Evolutionary conservation across 768 basidiomycete species (phyloP), one percentile per base, ranked within the genome.

Genomic region (Podaxis sp.): DNA sequence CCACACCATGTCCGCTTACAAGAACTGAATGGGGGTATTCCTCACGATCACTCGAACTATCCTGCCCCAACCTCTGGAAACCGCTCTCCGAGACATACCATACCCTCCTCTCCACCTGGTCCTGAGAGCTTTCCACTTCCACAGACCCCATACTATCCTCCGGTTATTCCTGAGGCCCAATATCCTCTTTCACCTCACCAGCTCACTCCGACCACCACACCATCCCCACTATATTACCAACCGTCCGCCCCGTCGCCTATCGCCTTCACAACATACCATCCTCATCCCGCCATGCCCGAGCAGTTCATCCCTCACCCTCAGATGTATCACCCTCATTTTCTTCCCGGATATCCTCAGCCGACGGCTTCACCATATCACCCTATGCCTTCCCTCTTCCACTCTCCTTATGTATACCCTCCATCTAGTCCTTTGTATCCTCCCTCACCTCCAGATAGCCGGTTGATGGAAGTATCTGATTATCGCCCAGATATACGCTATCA

Each of bases 261-360:
- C 2, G n/a, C 44, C 7, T 57, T 57, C 16, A 35, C 55, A 14
- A 47, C 55, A 10, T 57, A 57, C 7, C 55, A 57, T 14, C 55
- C 46, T 4, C 55, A 57, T 57, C 37, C 44, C 4, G 11, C 44
- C 13, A 48, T 57, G 16, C 28, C 44, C 2, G 55, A 57, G 48
- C 55, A 57, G 10, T 47, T 47, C 32, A 47, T 57, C n/a, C 44
- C 46, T 2, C 44, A 48, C 28, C 55, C 42, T 23, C 13, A 28
- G 5, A 18, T 38, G n/a, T 48, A 57, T 35, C 55, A 46, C 35
- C 55, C 55, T 57, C 55, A 57, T 21, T 32, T 57, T n/a, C 16
- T 47, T 21, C 46, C 55, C 9, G 16, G 40, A 2, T 48, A 46
- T 21, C 27, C 55, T 10, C 55, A 32, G 14, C 55, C 55, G 5